Evolutionary conservation across 208 protist genomes (phyloP), one percentile per base, ranked within the genome.

Genomic region (Wallacemonas collosoma): DNA sequence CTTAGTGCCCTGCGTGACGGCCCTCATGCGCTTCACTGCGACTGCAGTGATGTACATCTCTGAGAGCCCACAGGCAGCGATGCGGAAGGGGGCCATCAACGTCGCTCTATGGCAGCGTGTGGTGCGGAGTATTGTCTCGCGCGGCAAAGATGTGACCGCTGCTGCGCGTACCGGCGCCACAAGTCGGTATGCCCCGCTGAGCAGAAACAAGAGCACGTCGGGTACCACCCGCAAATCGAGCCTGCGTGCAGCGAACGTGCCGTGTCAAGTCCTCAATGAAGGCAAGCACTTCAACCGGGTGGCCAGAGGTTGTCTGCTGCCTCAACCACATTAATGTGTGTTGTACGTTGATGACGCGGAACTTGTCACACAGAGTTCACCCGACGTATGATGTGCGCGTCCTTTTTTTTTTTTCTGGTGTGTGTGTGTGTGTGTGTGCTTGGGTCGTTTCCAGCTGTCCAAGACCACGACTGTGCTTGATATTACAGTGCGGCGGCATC

Each of bases 231-330:
- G 63, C 44, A 43, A 48, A 39, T 74, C 53, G 56, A 40, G 54
- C 53, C 48, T 36, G 50, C 44, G 36, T 8, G 36, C 56, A 38
- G 5, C 56, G 17, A 62, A 62, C 56, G 56, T 62, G 15, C 36
- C 38, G 36, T 84, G 73, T 60, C 45, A 35, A 7, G 73, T 87
- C 4, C 6, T 85, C 1, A 72, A 79, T 47, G 81, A 87, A 48
- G 85, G 85, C 0, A 71, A 63, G 6, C 79, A 87, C 48, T 87
- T 87, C 43, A 85, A 85, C 67, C 72, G 79, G 2, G 71, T 74
- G 0, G 79, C 75, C 1, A 64, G 76, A 35, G 81, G 76, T 3
- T 87, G 81, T 61, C 51, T 85, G 68, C 63, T 85, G 26, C 36
- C 9, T 14, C 50, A 43, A 62, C 5, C 45, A 50, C 45, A 12